These are phyloP conservation scores for Dalechampia spathulata DNA, from an alignment of 441 rosid species.

Conservation along the genomic window DNA sequence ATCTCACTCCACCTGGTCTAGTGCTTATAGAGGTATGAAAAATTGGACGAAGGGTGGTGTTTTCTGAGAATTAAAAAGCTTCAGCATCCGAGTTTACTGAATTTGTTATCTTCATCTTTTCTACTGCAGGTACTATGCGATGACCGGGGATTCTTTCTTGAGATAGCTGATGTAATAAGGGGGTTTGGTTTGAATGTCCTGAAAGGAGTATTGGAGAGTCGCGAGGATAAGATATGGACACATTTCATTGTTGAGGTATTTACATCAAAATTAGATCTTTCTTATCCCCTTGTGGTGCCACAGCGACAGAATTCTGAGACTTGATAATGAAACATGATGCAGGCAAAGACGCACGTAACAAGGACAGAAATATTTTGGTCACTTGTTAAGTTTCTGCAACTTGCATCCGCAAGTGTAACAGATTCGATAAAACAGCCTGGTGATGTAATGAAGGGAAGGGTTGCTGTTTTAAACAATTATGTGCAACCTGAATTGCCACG, in stretches of 20 bases:
- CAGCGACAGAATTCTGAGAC: no score
- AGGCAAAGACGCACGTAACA: constrained; percentile 55
- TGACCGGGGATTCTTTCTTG: constrained; percentile 65
- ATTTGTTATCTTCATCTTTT: background rate
- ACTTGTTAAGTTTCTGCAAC: constrained; percentile 59
- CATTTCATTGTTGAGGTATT: constrained; percentile 82
- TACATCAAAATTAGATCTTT: background rate
- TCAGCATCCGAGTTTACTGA: no score
- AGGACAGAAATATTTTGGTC: constrained; percentile 78
- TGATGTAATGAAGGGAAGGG: no score
- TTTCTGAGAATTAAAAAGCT: no score
- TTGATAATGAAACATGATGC: constrained; percentile 14
- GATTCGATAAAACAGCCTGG: no score
- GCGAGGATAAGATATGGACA: constrained; percentile 67
- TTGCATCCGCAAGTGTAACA: constrained; percentile 24
- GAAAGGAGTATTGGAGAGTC: constrained; percentile 74
- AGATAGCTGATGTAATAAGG: constrained; percentile 67
- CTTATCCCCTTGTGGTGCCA: no score
- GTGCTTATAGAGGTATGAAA: constrained; percentile 77
- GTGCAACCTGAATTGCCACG: no score
- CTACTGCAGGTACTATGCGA: constrained; percentile 68
- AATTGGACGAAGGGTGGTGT: no score
- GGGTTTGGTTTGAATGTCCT: constrained; percentile 73
- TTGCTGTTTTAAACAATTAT: no score
- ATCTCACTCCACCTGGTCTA: constrained; percentile 55